Conservation (phyloP, 352 stramenopile genomes). For the Thalassiosira mediterranea region DNA sequence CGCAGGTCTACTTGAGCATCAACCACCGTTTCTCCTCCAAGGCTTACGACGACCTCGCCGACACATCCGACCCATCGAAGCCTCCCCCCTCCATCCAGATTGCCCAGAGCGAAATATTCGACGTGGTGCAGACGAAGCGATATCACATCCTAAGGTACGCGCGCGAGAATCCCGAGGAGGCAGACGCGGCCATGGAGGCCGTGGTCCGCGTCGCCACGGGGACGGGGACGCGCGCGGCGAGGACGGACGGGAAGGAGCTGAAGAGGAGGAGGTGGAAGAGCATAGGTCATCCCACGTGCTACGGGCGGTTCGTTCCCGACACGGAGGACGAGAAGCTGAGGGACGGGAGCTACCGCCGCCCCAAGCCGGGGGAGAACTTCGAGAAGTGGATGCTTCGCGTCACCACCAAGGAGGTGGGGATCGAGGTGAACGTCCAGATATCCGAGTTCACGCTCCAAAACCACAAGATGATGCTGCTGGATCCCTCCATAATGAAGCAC, state of each 20-base stretch:
- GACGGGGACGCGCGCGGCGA: slow-evolving; percentile 78
- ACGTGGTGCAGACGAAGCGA: slow-evolving; percentile 88
- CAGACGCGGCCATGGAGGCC: slow-evolving; percentile 86
- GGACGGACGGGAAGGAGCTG: slow-evolving; percentile 68
- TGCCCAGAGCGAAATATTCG: slow-evolving; percentile 90
- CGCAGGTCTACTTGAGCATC: slow-evolving; percentile 89
- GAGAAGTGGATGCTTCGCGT: slow-evolving; percentile 88
- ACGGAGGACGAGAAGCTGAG: slow-evolving; percentile 86
- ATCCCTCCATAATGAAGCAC: slow-evolving; percentile 87
- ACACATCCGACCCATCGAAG: slow-evolving; percentile 79
- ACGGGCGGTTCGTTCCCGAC: slow-evolving; percentile 81
- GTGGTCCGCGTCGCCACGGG: slow-evolving; percentile 87
- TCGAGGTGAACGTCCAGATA: slow-evolving; percentile 91
- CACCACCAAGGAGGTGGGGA: slow-evolving; percentile 86
- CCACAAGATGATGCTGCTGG: slow-evolving; percentile 89
- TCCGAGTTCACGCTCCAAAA: slow-evolving; percentile 92
- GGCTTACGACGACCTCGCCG: slow-evolving; percentile 85
- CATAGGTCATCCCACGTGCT: slow-evolving; percentile 84
- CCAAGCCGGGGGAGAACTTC: slow-evolving; percentile 82
- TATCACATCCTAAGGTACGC: slow-evolving; percentile 88
- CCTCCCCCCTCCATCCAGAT: slow-evolving; percentile 87
- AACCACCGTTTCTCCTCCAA: slow-evolving; percentile 87
- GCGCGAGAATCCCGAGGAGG: slow-evolving; percentile 80
- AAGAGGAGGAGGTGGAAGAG: slow-evolving; percentile 86
- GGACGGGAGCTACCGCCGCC: slow-evolving; percentile 82